phyloP scores from a whole-genome alignment of 1,284 basidiomycete genomes.

The Rhodotorula sp. region DNA sequence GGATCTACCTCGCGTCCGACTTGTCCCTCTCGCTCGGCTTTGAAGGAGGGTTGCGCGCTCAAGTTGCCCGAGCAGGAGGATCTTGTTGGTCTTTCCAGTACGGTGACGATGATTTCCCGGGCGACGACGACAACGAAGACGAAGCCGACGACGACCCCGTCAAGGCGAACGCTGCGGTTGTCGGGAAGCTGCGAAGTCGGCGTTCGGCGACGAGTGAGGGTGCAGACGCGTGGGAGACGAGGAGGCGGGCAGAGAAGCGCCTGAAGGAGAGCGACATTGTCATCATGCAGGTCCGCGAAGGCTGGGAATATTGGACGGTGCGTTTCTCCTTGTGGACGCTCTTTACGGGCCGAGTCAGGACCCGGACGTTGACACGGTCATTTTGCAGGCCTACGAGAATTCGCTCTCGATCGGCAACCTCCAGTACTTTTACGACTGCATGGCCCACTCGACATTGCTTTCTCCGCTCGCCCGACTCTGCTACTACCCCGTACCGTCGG shows the following conservation, averaged over 20 bases:
- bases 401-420: conserved; percentile 71
- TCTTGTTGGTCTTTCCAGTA: conserved; percentile 51
- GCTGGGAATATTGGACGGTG: conserved; percentile 62
- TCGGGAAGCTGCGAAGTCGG: conserved; percentile 12
- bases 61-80: conserved; percentile 62
- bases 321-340: conserved; percentile 9
- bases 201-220: conserved; percentile 14
- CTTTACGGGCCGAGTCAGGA: background rate
- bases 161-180: background rate
- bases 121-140: conserved; percentile 37
- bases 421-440: conserved; percentile 75
- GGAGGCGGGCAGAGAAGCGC: conserved; percentile 39
- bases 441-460: conserved; percentile 61
- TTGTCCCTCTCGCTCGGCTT: conserved; percentile 58
- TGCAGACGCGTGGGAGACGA: conserved; percentile 18
- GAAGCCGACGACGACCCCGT: conserved; percentile 41
- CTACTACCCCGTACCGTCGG: conserved; percentile 58
- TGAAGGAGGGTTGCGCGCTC: conserved; percentile 58
- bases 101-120: conserved; percentile 25
- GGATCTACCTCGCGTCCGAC: conserved; percentile 59
- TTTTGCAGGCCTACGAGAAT: conserved; percentile 58
- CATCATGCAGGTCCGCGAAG: conserved; percentile 65
- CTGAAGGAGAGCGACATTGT: conserved; percentile 60
- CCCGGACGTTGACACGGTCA: too few relatives aligned
- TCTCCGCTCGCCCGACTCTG: conserved; percentile 66